Evolutionary conservation across 1,284 basidiomycete species (phyloP).

Genomic region (Cystobasidium sp.): DNA sequence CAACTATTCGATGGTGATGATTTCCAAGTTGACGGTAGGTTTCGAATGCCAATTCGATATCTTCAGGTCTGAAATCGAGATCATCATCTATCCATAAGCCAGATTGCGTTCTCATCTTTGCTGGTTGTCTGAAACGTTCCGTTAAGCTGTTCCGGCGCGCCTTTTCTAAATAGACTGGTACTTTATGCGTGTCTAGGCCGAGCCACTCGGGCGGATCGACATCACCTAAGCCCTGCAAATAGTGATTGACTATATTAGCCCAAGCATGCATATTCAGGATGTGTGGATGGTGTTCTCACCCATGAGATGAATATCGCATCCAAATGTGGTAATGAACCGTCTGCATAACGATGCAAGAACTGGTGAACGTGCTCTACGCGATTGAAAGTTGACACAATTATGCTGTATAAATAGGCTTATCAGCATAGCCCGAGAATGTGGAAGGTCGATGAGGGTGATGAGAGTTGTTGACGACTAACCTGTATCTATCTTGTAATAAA

Average conservation of each 20-base stretch:
- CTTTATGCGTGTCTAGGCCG: conserved; percentile 10
- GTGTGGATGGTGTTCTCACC: conserved; percentile 4
- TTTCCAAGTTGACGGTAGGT: conserved; percentile 24
- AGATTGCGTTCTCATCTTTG: conserved; percentile 30
- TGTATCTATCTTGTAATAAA: conserved; percentile 21
- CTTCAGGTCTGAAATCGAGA: conserved; percentile 18
- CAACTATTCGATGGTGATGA: conserved; percentile 34
- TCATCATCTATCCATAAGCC: conserved; percentile 42
- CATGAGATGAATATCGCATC: conserved; percentile 40
- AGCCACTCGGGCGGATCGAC: conserved; percentile 32
- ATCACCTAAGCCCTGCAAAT: conserved; percentile 29
- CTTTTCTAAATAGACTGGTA: conserved; percentile 37
- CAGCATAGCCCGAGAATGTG: not conserved
- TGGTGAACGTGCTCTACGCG: conserved; percentile 37
- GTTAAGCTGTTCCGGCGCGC: conserved; percentile 38
- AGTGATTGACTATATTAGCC: not conserved
- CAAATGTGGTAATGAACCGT: conserved; percentile 23
- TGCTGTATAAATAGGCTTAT: conserved; percentile 3
- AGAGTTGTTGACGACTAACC: not conserved
- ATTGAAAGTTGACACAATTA: conserved; percentile 34
- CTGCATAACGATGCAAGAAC: conserved; percentile 26
- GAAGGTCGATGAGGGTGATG: too few species aligned
- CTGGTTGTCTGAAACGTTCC: conserved; percentile 29
- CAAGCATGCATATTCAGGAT: not conserved
- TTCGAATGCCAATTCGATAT: conserved; percentile 34